Conservation (phyloP, 805 yeast species). For the Metschnikowia bowlesiae region DNA sequence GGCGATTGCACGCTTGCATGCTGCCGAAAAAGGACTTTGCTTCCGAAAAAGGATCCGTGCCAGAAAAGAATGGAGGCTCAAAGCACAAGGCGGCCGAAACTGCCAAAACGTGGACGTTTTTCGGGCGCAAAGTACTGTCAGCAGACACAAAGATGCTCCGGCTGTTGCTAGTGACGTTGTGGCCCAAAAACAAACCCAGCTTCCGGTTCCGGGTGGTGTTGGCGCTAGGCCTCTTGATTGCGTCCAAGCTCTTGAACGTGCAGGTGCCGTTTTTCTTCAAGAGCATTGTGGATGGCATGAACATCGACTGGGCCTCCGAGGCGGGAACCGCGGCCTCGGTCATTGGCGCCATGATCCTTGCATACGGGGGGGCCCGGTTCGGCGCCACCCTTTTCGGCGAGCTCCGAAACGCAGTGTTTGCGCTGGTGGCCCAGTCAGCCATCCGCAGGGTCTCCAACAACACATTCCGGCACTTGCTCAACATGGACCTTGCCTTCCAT, state of each 20-base stretch:
- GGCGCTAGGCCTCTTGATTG: conserved; percentile 69
- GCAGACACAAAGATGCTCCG: conserved; percentile 55
- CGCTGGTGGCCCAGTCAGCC: conserved; percentile 91
- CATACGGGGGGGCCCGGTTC: conserved; percentile 91
- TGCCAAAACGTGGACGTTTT: conserved; percentile 3
- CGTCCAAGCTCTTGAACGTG: conserved; percentile 82
- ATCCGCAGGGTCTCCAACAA: conserved; percentile 84
- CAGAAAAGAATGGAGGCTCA: neutral
- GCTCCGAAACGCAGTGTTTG: conserved; percentile 90
- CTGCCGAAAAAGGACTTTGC: neutral
- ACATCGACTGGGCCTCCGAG: conserved; percentile 71
- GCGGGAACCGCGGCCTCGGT: conserved; percentile 63
- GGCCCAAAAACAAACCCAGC: conserved; percentile 72
- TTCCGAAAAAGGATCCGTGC: neutral
- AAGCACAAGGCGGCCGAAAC: neutral
- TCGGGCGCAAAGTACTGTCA: conserved; percentile 21
- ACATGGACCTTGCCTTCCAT: conserved; percentile 86
- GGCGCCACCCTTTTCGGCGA: conserved; percentile 95
- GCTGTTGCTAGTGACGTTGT: conserved; percentile 63
- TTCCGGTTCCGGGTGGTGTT: conserved; percentile 69
- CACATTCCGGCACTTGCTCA: conserved; percentile 79
- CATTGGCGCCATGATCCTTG: conserved; percentile 63
- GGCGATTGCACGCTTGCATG: neutral
- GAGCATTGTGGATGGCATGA: conserved; percentile 85
- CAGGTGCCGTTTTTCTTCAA: conserved; percentile 95